Evolutionary conservation across 805 yeast species (phyloP).

Genomic region (Zygosaccharomyces rouxii): DNA sequence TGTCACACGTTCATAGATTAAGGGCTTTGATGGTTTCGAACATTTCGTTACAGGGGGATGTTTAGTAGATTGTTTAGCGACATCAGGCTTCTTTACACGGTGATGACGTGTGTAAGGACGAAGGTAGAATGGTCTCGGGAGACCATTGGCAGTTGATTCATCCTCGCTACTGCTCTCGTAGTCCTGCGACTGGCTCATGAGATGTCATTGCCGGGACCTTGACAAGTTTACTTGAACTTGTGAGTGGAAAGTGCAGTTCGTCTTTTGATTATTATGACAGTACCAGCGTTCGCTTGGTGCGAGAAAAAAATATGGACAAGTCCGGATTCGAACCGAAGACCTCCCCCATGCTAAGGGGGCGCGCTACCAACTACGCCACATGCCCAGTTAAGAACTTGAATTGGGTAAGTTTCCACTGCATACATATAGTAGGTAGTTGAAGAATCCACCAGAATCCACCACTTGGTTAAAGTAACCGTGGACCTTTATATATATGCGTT

Average conservation of each 20-base stretch:
- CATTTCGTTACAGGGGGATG: neutral
- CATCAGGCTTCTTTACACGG: neutral
- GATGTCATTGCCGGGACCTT: neutral
- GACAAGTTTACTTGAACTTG: too few relatives aligned
- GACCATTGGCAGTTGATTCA: neutral
- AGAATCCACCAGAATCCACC: too few relatives aligned
- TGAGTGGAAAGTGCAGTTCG: too few relatives aligned
- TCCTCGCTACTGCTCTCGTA: slow-evolving; percentile 4
- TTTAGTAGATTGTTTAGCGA: neutral
- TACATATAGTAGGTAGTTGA: too few relatives aligned
- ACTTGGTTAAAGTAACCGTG: too few relatives aligned
- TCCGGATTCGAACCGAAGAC: slow-evolving; percentile 73
- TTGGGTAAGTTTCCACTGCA: too few relatives aligned
- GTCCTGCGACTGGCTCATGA: slow-evolving; percentile 1
- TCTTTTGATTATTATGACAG: too few relatives aligned
- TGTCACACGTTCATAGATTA: neutral
- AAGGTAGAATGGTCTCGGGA: slow-evolving; percentile 6
- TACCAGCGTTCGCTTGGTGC: too few relatives aligned
- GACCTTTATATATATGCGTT: too few relatives aligned
- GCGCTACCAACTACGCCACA: slow-evolving; percentile 76
- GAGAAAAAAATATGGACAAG: slow-evolving; percentile 48
- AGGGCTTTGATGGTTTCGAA: neutral
- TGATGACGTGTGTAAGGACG: neutral
- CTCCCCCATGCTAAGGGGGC: slow-evolving; percentile 70
- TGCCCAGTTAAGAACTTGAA: neutral